These are phyloP conservation scores for Daldinia grandis DNA, from an alignment of 495 filamentous ascomycete genomes.

Conservation along the genomic window DNA sequence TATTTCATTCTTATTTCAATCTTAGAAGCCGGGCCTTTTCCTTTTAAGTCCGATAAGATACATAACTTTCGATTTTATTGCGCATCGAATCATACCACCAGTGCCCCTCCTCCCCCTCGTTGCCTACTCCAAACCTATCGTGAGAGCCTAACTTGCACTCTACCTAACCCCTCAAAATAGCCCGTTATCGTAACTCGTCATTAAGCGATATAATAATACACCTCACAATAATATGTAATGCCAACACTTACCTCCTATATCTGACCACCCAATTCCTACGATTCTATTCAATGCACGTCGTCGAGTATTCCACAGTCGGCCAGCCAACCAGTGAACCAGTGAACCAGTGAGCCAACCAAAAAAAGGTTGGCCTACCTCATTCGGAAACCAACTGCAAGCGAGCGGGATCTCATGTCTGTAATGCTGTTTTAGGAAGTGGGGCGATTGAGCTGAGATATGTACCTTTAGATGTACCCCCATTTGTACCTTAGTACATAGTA, in stretches of 20 bases:
- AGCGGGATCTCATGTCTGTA: conserved; percentile 33
- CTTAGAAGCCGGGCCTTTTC: neutral
- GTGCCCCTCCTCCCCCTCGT: neutral
- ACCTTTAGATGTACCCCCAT: no score
- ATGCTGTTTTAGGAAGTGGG: conserved; percentile 30
- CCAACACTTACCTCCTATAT: conserved; percentile 6
- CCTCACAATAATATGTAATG: conserved; percentile 10
- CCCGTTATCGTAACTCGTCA: neutral
- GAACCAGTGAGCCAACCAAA: conserved; percentile 36
- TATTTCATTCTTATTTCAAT: no score
- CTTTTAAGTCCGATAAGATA: neutral
- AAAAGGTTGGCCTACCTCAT: conserved; percentile 17
- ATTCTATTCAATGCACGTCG: conserved; percentile 12
- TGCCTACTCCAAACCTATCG: neutral
- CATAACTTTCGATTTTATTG: neutral
- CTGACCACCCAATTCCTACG: conserved; percentile 31
- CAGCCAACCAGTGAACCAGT: conserved; percentile 13
- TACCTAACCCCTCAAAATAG: conserved; percentile 20
- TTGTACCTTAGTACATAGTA: conserved; percentile 11
- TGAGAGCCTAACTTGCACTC: conserved; percentile 24
- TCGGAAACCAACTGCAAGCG: conserved; percentile 38
- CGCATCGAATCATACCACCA: neutral
- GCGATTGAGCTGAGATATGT: conserved; percentile 36
- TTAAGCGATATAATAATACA: neutral
- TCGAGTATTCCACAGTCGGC: conserved; percentile 3